Conservation (phyloP, 2,329 filamentous ascomycete species). For the Elsinoe batatas region DNA sequence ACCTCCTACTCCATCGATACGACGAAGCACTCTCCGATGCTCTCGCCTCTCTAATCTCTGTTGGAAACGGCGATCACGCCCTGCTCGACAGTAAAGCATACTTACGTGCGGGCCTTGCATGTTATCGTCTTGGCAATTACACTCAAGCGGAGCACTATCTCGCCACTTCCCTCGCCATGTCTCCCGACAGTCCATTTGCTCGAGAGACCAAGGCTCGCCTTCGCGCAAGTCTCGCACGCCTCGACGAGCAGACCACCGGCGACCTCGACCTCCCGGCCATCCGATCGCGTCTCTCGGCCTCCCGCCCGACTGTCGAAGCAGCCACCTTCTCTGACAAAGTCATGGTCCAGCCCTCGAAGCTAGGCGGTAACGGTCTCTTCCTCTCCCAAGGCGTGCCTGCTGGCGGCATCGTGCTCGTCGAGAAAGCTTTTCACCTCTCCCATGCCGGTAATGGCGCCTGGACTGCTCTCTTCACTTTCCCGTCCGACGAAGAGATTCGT, state of each 20-base stretch:
- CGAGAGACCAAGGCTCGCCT: neutral
- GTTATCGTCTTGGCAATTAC: slow-evolving; percentile 17
- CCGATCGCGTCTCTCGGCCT: neutral
- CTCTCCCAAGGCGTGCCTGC: slow-evolving; percentile 29
- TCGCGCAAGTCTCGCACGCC: neutral
- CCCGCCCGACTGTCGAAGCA: slow-evolving; percentile 21
- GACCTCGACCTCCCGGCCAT: slow-evolving; percentile 15
- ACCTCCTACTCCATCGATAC: slow-evolving; percentile 23
- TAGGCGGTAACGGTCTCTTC: slow-evolving; percentile 35
- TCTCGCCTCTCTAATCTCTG: slow-evolving; percentile 21
- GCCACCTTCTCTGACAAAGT: slow-evolving; percentile 30
- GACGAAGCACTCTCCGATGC: slow-evolving; percentile 27
- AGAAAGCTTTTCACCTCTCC: slow-evolving; percentile 34
- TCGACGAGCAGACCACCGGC: slow-evolving; percentile 6
- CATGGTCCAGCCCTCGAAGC: slow-evolving; percentile 26
- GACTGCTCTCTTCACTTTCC: slow-evolving; percentile 37
- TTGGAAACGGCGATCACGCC: slow-evolving; percentile 23
- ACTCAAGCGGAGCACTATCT: slow-evolving; percentile 14
- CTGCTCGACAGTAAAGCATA: slow-evolving; percentile 20
- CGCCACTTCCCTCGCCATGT: slow-evolving; percentile 13
- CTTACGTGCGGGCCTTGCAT: slow-evolving; percentile 17
- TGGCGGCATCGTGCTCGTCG: slow-evolving; percentile 35
- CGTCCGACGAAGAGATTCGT: slow-evolving; percentile 18
- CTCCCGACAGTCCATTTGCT: slow-evolving; percentile 11
- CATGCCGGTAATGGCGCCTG: slow-evolving; percentile 22